Percentiles rank a stretch among this genome's conserved stretches.
Evolutionary conservation across 2,329 filamentous ascomycete genomes (phyloP).

Genomic region (Clarireedia homoeocarpa): DNA sequence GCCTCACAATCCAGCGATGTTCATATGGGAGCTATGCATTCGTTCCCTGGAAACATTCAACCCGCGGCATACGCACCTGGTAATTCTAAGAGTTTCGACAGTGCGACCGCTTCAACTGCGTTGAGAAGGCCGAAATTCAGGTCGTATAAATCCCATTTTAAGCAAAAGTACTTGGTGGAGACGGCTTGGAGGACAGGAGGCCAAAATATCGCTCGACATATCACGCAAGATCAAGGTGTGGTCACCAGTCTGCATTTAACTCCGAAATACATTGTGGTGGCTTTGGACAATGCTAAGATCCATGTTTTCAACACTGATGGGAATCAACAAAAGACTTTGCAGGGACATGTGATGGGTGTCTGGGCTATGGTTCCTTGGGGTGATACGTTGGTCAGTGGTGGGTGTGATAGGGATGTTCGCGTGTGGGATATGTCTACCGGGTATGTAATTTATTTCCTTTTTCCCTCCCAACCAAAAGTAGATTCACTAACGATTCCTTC

Average conservation of each 20-base stretch:
- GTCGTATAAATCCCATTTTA: constrained; percentile 95
- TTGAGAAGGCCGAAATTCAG: constrained; percentile 55
- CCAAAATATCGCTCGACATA: constrained; percentile 73
- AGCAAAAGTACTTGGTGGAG: constrained; percentile 93
- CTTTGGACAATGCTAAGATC: constrained; percentile 95
- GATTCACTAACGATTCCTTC: constrained; percentile 13
- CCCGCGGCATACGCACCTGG: constrained; percentile 29
- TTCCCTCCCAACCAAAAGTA: not conserved
- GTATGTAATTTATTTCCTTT: constrained; percentile 41
- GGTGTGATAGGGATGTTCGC: constrained; percentile 91
- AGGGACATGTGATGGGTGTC: constrained; percentile 97
- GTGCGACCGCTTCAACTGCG: constrained; percentile 32
- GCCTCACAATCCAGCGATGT: constrained; percentile 3
- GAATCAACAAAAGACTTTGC: constrained; percentile 76
- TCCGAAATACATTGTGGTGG: constrained; percentile 93
- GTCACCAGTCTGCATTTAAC: constrained; percentile 94
- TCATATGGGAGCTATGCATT: constrained; percentile 27
- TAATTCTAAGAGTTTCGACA: constrained; percentile 47
- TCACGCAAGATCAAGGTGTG: constrained; percentile 92
- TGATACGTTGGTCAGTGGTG: constrained; percentile 88
- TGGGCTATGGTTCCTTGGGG: constrained; percentile 99
- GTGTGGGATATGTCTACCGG: constrained; percentile 95
- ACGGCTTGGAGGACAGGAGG: constrained; percentile 94
- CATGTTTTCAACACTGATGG: constrained; percentile 95
- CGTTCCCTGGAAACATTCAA: constrained; percentile 38